Conservation (phyloP, 345 rosid species). For the Nephelium lappaceum region DNA sequence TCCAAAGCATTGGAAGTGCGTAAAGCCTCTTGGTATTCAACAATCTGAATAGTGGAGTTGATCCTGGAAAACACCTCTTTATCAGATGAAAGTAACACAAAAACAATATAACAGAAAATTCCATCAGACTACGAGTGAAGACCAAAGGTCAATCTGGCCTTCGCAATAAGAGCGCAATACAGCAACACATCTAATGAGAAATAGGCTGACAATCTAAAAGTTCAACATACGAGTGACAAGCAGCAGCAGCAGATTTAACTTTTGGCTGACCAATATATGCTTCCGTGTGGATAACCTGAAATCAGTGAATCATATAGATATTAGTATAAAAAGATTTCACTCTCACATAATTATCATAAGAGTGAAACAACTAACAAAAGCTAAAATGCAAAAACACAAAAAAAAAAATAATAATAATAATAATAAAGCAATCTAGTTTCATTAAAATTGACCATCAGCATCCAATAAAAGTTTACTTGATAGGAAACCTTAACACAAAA, state of each 20-base stretch:
- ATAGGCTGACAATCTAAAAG: background rate
- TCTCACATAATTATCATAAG: background rate
- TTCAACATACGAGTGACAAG: slow-evolving; percentile 76
- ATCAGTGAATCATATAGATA: background rate
- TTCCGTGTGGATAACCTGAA: slow-evolving; percentile 93
- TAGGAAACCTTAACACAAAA: background rate
- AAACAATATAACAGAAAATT: background rate
- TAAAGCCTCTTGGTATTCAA: slow-evolving; percentile 78
- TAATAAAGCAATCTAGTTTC: background rate
- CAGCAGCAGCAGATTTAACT: slow-evolving; percentile 89
- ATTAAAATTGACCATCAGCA: background rate
- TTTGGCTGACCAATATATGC: slow-evolving; percentile 83
- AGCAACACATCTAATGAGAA: background rate
- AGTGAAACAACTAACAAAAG: background rate
- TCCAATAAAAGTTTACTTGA: background rate
- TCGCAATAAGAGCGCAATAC: background rate
- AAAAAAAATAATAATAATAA: too few species aligned
- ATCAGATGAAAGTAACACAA: slow-evolving; percentile 12
- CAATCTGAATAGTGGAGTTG: slow-evolving; percentile 72
- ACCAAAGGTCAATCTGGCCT: background rate
- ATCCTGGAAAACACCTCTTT: slow-evolving; percentile 47
- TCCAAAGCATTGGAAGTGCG: slow-evolving; percentile 89
- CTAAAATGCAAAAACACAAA: background rate
- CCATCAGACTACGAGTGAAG: background rate
- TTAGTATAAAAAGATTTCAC: slow-evolving; percentile 9